Percentiles rank a stretch among this genome's conserved stretches.
Conservation (phyloP, 441 rosid genomes). For the Populus hybrid region DNA sequence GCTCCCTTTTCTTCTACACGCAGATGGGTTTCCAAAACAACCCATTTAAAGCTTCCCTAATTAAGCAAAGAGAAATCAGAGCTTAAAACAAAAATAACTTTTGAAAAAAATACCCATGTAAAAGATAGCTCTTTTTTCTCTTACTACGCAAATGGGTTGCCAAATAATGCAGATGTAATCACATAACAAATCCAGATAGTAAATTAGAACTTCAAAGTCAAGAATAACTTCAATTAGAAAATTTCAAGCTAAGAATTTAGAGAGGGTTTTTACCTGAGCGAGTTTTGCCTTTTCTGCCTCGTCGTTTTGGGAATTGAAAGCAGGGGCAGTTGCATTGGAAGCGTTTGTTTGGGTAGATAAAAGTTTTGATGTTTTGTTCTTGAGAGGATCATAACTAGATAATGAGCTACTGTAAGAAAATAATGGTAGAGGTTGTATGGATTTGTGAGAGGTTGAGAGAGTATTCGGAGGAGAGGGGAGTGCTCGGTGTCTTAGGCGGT, state of each 20-base stretch:
- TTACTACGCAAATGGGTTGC: background rate
- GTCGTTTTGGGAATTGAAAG: constrained; percentile 39
- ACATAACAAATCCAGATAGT: background rate
- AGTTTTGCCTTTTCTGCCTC: constrained; percentile 75
- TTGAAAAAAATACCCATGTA: background rate
- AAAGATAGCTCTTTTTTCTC: background rate
- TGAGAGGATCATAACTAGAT: constrained; percentile 26
- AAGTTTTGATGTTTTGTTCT: constrained; percentile 33
- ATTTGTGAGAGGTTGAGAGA: constrained; percentile 20
- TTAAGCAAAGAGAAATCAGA: background rate
- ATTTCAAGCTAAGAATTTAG: background rate
- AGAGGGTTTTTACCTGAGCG: constrained; percentile 58
- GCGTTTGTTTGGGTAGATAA: constrained; percentile 19
- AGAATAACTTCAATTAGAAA: background rate
- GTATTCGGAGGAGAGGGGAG: constrained; percentile 15
- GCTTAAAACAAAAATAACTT: background rate
- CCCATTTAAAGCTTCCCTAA: background rate
- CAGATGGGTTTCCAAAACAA: background rate
- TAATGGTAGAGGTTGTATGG: constrained; percentile 22
- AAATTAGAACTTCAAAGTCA: background rate
- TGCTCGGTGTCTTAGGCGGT: constrained; percentile 3
- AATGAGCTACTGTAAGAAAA: constrained; percentile 3
- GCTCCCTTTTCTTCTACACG: background rate
- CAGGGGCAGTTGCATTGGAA: constrained; percentile 41
- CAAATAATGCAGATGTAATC: background rate